A percentile compares a stretch with the other conserved stretches of the same genome.
Evolutionary conservation across 345 rosid genomes (phyloP).

Genomic region (Heritiera littoralis): DNA sequence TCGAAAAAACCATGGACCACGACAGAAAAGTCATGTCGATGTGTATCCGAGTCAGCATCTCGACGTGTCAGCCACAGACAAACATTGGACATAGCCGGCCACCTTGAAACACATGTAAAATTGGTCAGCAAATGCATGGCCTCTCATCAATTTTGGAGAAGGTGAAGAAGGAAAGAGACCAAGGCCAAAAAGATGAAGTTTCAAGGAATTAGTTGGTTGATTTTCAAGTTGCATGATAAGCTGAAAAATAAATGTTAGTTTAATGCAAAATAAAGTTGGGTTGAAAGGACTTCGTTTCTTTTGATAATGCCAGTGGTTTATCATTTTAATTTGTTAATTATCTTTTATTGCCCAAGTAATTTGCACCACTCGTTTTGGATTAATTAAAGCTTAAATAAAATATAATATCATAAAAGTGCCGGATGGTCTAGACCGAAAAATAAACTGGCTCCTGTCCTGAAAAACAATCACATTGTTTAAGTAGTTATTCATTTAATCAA

Average conservation of each 20-base stretch:
- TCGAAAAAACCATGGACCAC: background rate
- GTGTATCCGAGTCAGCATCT: slow-evolving; percentile 24
- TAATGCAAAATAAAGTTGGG: background rate
- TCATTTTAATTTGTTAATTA: background rate
- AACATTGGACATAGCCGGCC: background rate
- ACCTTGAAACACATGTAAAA: background rate
- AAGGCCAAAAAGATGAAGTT: background rate
- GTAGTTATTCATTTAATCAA: too few species aligned
- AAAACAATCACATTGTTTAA: too few species aligned
- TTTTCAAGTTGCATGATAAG: background rate
- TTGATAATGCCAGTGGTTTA: background rate
- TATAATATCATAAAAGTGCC: too few species aligned
- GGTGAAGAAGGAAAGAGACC: background rate
- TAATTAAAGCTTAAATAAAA: too few species aligned
- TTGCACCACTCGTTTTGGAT: background rate
- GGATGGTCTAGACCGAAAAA: too few species aligned
- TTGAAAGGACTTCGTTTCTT: background rate
- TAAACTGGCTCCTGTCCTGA: too few species aligned
- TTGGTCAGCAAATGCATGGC: background rate
- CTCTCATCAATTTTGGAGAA: background rate
- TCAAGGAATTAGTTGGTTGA: background rate
- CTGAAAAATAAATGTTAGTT: background rate
- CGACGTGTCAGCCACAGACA: slow-evolving; percentile 10
- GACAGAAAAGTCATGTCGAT: background rate
- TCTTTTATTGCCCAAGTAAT: background rate